phyloP scores from a whole-genome alignment of 169 alveolate species.

The Babesia ovata region DNA sequence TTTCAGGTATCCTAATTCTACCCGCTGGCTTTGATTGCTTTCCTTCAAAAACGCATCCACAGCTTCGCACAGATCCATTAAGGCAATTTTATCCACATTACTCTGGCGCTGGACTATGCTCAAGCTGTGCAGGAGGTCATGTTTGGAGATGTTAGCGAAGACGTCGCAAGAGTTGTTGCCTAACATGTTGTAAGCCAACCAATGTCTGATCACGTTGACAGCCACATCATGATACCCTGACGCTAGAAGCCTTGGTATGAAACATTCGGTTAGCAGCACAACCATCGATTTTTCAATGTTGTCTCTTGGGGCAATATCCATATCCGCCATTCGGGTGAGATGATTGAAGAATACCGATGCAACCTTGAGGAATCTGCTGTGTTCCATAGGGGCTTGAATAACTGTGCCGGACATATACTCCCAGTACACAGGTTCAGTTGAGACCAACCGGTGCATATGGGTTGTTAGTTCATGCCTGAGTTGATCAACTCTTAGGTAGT shows the following conservation, averaged over 20 bases:
- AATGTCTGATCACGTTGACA: slow-evolving; percentile 13
- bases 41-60: slow-evolving; percentile 10
- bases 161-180: slow-evolving; percentile 2
- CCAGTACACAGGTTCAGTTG: slow-evolving; percentile 55
- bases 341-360: slow-evolving; percentile 16
- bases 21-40: not conserved
- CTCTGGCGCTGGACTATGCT: not conserved
- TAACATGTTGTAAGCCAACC: slow-evolving; percentile 19
- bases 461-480: slow-evolving; percentile 15
- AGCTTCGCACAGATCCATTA: slow-evolving; percentile 28
- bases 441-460: slow-evolving; percentile 24
- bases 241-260: slow-evolving; percentile 17
- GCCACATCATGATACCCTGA: slow-evolving; percentile 22
- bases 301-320: not conserved
- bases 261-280: slow-evolving; percentile 37
- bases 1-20: slow-evolving; percentile 19
- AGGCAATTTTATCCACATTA: not conserved
- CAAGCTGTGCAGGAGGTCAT: slow-evolving; percentile 17
- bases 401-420: slow-evolving; percentile 7
- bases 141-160: slow-evolving; percentile 19
- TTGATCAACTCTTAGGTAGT: slow-evolving; percentile 27
- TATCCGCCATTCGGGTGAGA: not conserved
- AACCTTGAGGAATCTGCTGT: slow-evolving; percentile 16
- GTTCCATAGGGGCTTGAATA: slow-evolving; percentile 6
- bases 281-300: slow-evolving; percentile 14